phyloP scores from a whole-genome alignment of 768 basidiomycete species.

The Postia placenta region DNA sequence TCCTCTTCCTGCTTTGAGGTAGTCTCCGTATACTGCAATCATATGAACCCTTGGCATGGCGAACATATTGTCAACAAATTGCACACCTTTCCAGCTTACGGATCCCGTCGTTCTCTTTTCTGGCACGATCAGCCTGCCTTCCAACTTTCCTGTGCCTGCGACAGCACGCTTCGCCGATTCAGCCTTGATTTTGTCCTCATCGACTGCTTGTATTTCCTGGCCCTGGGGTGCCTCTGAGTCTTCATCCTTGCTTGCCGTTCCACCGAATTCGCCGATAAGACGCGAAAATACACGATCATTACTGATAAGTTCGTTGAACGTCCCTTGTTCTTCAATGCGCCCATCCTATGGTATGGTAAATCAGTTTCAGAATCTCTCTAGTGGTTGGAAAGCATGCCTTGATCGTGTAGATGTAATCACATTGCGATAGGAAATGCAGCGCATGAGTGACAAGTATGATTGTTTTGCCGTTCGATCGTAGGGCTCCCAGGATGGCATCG shows the following conservation, averaged over 20 bases:
- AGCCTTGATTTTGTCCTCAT: conserved; percentile 33
- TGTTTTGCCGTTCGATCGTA: conserved; percentile 40
- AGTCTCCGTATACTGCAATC: conserved; percentile 50
- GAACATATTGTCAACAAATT: not conserved
- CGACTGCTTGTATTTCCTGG: conserved; percentile 18
- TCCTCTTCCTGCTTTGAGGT: conserved; percentile 51
- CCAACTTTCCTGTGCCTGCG: conserved; percentile 55
- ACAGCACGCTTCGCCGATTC: conserved; percentile 28
- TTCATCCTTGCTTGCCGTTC: conserved; percentile 32
- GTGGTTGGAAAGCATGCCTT: conserved; percentile 10
- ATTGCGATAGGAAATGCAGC: conserved; percentile 45
- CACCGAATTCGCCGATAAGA: conserved; percentile 58
- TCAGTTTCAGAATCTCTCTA: too few species aligned
- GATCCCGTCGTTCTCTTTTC: conserved; percentile 65
- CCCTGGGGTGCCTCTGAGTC: conserved; percentile 13
- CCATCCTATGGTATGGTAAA: conserved; percentile 23
- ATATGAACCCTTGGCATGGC: not conserved
- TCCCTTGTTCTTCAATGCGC: conserved; percentile 40
- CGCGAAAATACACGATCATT: conserved; percentile 48
- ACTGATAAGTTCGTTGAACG: conserved; percentile 45
- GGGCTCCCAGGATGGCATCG: conserved; percentile 49
- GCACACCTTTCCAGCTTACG: conserved; percentile 41
- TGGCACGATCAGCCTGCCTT: conserved; percentile 59
- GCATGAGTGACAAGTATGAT: conserved; percentile 53
- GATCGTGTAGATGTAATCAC: conserved; percentile 46